Evolutionary conservation across 192 early-diverging fungal species (phyloP), one percentile per base, ranked within the genome.

Genomic region (Coemansia reversa): DNA sequence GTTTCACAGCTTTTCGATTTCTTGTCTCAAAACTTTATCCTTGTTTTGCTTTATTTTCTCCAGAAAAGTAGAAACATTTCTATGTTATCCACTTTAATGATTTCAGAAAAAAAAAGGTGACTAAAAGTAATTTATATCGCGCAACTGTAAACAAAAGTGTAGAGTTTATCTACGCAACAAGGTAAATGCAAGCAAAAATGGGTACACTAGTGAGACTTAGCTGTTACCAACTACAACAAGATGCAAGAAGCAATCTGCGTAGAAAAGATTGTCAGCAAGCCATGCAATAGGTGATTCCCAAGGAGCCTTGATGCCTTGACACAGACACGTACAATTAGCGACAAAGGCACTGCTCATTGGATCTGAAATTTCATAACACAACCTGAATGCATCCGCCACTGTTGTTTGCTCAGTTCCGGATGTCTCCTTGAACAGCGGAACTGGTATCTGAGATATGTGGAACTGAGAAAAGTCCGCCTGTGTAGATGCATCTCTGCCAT

Each of bases 161-260:
- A 5, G 33, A 35, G 33, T 35, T 35, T 35, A 35, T 35, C 33
- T 35, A 35, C 33, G 33, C 33, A 35, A 35, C 33, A 35, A 35
- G 11, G 7, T 11, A 35, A 35, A 35, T 35, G 33, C 33, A 35
- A 35, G 33, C 1, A 35, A 11, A 35, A 35, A 35, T 7, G 11
- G 33, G 7, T 35, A 11, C 6, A 35, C 33, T 35, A 35, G 33
- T 4, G 3, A 16, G 30, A 9, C 33, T 48, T 60, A 59, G 49
- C 11, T 35, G 29, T 11, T 51, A 48, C 54, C 61, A 35, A 70
- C 62, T 4, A 86, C 68, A 14, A 92, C 91, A 63, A 94, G 70
- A 69, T 94, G 93, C 62, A 94, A 70, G 72, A 94, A 94, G 70
- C 88, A 89, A 75, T 94, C 93, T 6, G 89, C 84, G 71, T 91